Evolutionary conservation across 1,284 basidiomycete genomes (phyloP), one percentile per base, ranked within the genome.

Genomic region (Trichosporon sp.): DNA sequence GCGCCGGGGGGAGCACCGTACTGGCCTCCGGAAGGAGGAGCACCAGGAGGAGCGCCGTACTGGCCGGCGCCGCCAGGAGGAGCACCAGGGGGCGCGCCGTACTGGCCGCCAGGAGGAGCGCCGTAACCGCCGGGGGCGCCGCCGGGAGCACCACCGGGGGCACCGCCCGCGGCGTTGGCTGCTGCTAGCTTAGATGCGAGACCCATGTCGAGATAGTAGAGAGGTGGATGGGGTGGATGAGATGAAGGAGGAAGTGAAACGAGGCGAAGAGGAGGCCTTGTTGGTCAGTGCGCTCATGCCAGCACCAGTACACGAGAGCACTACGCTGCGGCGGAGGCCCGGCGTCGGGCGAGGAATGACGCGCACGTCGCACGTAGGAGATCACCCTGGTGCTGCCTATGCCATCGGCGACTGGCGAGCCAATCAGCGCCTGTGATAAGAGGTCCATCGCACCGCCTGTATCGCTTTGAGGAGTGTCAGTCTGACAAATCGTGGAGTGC

Each of bases 161-260:
- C 67, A 12, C 58, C 68, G 27, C 29, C 65, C 9, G 62, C 66
- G 1, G 27, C 65, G 42, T 72, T 68, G 1, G 71, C 23, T 1
- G 71, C 68, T 42, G 71, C 71, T 32, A 72, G 71, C 35, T 72
- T 72, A 15, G 71, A 72, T 31, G 71, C 71, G 68, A 72, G 71
- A 38, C 71, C 71, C 71, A 72, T 72, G 47, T 60, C 32, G 42
- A 9, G 29, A 29, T 64, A 34, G 47, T 13, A 53, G 35, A 23
- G 47, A 60, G 64, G 44, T 70, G 70, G 56, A 63, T 67, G 68
- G 53, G 38, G 29, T 51, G 63, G 68, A 58, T 51, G 35, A 56
- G 21, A 38, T 53, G 62, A 58, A 69, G 12, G 65, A 62, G 62
- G 25, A 27, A 35, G 27, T 34, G 65, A 47, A 60, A 35, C 58